phyloP scores from a whole-genome alignment of 768 basidiomycete genomes.

The Termitomyces bulborhizus region DNA sequence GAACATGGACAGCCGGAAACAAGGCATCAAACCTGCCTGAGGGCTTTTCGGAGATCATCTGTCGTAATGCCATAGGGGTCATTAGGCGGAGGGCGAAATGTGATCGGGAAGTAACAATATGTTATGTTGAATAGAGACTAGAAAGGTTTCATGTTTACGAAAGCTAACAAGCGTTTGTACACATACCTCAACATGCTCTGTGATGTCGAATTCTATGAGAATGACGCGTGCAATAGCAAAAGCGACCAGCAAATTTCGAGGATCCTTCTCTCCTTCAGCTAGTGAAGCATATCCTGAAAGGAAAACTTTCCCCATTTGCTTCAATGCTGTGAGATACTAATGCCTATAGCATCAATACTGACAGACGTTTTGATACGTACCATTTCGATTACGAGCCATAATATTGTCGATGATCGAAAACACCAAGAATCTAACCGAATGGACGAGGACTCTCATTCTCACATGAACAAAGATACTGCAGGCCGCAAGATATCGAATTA shows the following conservation, averaged over 20 bases:
- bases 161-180: no score
- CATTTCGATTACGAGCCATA: conserved; percentile 62
- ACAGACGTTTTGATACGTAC: conserved; percentile 27
- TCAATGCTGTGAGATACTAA: conserved; percentile 45
- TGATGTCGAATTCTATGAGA: conserved; percentile 81
- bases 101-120: conserved; percentile 98
- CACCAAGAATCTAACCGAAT: conserved; percentile 75
- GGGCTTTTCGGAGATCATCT: conserved; percentile 71
- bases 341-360: not conserved
- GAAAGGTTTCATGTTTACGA: not conserved
- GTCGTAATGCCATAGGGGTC: conserved; percentile 91
- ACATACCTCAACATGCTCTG: conserved; percentile 69
- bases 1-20: not conserved
- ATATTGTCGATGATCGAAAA: conserved; percentile 78
- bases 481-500: not conserved
- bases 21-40: conserved; percentile 42
- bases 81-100: conserved; percentile 88
- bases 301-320: conserved; percentile 67
- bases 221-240: conserved; percentile 87
- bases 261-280: conserved; percentile 97
- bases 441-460: conserved; percentile 75
- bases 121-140: conserved; percentile 91
- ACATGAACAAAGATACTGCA: conserved; percentile 71
- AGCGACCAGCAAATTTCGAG: conserved; percentile 84
- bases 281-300: conserved; percentile 67